Evolutionary conservation across 1,284 basidiomycete species (phyloP), one percentile per base, ranked within the genome.

Genomic region (Pisolithus thermaeus): DNA sequence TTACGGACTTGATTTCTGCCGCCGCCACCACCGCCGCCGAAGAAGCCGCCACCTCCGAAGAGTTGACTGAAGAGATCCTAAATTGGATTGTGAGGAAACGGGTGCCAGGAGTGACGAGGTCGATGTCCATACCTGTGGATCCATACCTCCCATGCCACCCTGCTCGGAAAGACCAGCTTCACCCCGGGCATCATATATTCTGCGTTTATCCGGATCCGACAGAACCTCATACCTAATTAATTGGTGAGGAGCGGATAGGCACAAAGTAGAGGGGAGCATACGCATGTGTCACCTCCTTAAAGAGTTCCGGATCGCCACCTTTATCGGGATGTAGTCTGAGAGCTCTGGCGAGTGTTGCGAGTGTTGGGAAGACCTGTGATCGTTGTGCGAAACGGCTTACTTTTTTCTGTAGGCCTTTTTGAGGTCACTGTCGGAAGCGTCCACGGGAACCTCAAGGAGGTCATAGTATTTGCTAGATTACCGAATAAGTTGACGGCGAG

Each of bases 261-360:
- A 52, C 48, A 52, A 28, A 48, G 51, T 16, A 44, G 52, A 53
- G 32, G 35, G 53, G 50, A 14, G 78, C 85, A 60, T 75, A 94
- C 89, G 94, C 95, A 75, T 96, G 90, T 14, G 95, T 96, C 53
- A 98, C 87, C 68, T 97, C 92, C 70, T 99, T 98, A 88, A 99
- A 99, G 55, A 90, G 72, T 71, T 99, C 97, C 46, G 92, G 92
- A 68, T 97, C 94, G 57, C 94, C 94, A 54, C 94, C 92, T 76
- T 97, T 97, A 80, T 98, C 96, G 38, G 95, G 96, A 71, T 97
- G 96, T 57, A 90, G 71, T 58, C 85, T 81, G 53, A 97, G 73
- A n/a, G 92, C 92, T 69, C 92, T 94, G 58, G 11, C 27, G 60
- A 51, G 30, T 46, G 12, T 43, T 46, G 40, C 42, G 37, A 20